Conservation (phyloP, 306 rosid genomes). For the Gastrolobium bilobum region DNA sequence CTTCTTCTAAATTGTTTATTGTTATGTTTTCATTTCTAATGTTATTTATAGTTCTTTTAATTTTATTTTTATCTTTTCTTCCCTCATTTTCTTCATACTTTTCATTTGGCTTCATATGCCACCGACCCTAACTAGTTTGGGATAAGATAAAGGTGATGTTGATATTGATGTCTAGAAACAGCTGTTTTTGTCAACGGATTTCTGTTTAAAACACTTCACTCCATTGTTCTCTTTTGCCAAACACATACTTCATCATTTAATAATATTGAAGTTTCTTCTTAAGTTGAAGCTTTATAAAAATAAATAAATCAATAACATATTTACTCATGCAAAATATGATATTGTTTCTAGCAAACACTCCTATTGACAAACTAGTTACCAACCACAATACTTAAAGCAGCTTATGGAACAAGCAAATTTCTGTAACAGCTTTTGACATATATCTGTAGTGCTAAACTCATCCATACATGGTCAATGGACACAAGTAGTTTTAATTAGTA, state of each 20-base stretch:
- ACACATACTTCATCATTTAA: not conserved
- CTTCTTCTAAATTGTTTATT: no score
- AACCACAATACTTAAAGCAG: not conserved
- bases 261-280: not conserved
- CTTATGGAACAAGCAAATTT: not conserved
- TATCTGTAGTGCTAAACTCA: not conserved
- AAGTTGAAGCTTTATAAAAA: not conserved
- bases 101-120: not conserved
- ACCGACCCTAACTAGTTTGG: no score
- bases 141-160: no score
- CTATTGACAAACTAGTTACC: not conserved
- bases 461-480: not conserved
- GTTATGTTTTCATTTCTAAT: no score
- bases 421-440: not conserved
- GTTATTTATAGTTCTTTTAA: no score
- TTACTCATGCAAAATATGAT: not conserved
- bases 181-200: not conserved
- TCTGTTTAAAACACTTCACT: not conserved
- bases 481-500: slow-evolving; percentile 2
- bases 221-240: not conserved
- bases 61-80: no score
- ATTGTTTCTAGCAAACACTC: not conserved
- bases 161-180: not conserved
- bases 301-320: not conserved
- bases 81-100: not conserved